Percentiles rank a stretch among this genome's conserved stretches.
phyloP scores from a whole-genome alignment of 2,329 filamentous ascomycete genomes.

The Arachnopeziza araneosa region DNA sequence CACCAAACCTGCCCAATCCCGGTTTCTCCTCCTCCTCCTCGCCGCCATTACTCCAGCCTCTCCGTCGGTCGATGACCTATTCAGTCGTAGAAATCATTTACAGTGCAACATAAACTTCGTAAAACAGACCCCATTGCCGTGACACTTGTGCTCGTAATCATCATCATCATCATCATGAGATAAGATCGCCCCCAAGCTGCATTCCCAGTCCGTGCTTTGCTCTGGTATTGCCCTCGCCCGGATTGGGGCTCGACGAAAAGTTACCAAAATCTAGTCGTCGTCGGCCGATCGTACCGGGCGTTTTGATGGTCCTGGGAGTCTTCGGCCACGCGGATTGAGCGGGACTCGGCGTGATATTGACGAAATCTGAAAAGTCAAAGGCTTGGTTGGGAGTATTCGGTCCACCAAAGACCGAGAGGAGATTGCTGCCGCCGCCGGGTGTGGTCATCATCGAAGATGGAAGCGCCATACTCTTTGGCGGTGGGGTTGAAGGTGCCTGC shows the following conservation, averaged over 20 bases:
- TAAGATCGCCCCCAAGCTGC: conserved; percentile 60
- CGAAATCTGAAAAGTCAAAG: conserved; percentile 94
- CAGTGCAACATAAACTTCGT: conserved; percentile 10
- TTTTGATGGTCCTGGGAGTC: conserved; percentile 27
- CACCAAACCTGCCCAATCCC: background rate
- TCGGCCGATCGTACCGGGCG: conserved; percentile 23
- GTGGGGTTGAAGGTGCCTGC: conserved; percentile 1
- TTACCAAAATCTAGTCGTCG: conserved; percentile 28
- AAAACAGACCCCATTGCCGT: background rate
- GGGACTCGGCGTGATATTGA: conserved; percentile 94
- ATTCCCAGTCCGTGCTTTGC: conserved; percentile 49
- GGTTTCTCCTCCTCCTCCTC: background rate
- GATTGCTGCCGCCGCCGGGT: background rate
- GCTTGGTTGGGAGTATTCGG: conserved; percentile 73
- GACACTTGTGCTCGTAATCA: background rate
- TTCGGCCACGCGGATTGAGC: conserved; percentile 73
- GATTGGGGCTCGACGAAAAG: conserved; percentile 12
- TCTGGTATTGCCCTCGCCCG: conserved; percentile 29
- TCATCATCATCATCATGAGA: conserved; percentile 34
- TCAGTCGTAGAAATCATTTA: conserved; percentile 10
- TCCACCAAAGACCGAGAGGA: conserved; percentile 34
- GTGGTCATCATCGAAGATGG: conserved; percentile 1
- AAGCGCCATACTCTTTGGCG: conserved; percentile 46
- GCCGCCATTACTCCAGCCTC: too few relatives aligned
- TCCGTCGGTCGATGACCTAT: too few relatives aligned